phyloP scores from a whole-genome alignment of 2,329 filamentous ascomycete species.

The Phyllosticta paracitricarpa region DNA sequence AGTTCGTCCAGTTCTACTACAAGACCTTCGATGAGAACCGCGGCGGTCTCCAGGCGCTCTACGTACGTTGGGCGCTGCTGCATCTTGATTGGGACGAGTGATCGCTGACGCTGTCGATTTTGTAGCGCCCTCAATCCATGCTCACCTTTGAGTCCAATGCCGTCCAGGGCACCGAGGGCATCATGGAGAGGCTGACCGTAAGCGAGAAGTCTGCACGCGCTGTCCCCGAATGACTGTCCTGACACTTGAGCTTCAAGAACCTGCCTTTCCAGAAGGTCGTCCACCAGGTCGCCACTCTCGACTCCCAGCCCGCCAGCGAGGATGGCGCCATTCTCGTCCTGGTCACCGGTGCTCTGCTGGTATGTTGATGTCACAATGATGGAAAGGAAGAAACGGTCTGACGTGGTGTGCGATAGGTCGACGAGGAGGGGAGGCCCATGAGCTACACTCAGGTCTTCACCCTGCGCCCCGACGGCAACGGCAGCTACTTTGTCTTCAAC shows the following conservation, averaged over 20 bases:
- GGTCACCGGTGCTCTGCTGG: slow-evolving; percentile 77
- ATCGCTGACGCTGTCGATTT: not conserved
- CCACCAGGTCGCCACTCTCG: slow-evolving; percentile 67
- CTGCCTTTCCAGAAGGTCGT: slow-evolving; percentile 74
- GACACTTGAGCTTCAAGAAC: slow-evolving; percentile 38
- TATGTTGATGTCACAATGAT: slow-evolving; percentile 34
- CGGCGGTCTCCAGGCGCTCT: slow-evolving; percentile 56
- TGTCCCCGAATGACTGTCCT: not conserved
- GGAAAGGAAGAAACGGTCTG: not conserved
- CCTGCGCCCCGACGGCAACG: slow-evolving; percentile 56
- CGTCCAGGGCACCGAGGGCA: slow-evolving; percentile 52
- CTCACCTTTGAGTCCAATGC: slow-evolving; percentile 78
- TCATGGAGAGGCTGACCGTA: slow-evolving; percentile 76
- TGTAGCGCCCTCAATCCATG: slow-evolving; percentile 73
- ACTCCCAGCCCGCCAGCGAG: slow-evolving; percentile 67
- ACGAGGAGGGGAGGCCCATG: slow-evolving; percentile 78
- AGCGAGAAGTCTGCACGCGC: slow-evolving; percentile 20
- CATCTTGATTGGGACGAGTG: not conserved
- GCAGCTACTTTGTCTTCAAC: slow-evolving; percentile 81
- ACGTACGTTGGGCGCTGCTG: slow-evolving; percentile 50
- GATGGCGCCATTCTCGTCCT: slow-evolving; percentile 69
- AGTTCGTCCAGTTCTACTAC: slow-evolving; percentile 91
- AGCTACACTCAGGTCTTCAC: slow-evolving; percentile 88
- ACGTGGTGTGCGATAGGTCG: slow-evolving; percentile 48
- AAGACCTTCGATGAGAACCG: slow-evolving; percentile 71